Evolutionary conservation across 108 stramenopile genomes (phyloP).

Genomic region (Cyclotella baltica): DNA sequence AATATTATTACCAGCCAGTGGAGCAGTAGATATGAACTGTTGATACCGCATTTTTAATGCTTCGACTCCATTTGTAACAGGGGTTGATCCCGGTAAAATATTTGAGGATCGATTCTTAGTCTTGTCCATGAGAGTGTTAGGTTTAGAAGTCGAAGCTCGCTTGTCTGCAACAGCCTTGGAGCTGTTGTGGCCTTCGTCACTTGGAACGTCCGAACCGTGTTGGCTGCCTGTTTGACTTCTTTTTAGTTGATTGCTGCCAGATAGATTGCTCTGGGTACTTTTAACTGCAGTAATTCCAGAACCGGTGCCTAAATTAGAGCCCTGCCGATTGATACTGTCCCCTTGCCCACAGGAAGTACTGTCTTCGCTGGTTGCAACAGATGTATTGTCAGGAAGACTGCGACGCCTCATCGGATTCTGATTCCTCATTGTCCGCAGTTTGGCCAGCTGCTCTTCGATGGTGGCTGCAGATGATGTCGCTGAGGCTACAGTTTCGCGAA

Average conservation of each 20-base stretch:
- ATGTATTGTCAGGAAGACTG: not conserved
- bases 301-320: no score
- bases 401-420: not conserved
- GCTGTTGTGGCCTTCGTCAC: no score
- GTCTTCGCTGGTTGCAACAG: not conserved
- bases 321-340: no score
- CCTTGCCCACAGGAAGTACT: no score
- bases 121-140: no score
- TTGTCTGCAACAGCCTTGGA: no score
- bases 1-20: not conserved
- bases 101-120: no score
- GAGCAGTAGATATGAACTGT: conserved; percentile 1
- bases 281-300: no score
- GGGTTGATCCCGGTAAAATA: no score
- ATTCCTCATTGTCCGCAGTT: not conserved
- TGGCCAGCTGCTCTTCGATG: not conserved
- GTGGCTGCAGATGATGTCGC: not conserved
- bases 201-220: no score
- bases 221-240: no score
- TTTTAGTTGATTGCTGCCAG: not conserved
- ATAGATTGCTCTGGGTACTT: not conserved
- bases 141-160: no score
- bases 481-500: not conserved
- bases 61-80: not conserved
- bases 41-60: conserved; percentile 7